Conservation (phyloP, 257 asterid genomes). For the Eustoma russellianum region DNA sequence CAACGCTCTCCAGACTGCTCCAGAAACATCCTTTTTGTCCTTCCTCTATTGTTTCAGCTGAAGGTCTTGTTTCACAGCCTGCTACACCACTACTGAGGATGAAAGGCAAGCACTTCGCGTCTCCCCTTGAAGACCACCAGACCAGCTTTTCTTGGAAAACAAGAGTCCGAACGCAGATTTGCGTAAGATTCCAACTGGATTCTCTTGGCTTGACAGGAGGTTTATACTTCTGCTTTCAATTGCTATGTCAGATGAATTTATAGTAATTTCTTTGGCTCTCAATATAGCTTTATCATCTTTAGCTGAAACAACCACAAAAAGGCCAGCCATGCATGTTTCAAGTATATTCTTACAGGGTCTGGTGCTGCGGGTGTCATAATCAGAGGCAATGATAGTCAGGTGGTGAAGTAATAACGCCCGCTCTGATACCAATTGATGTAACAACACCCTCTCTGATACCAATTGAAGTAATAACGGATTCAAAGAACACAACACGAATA, state of each 20-base stretch:
- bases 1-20: constrained; percentile 20
- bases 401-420: too few species aligned
- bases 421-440: too few species aligned
- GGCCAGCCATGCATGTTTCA: not conserved
- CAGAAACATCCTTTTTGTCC: constrained; percentile 17
- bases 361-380: too few species aligned
- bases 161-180: constrained; percentile 17
- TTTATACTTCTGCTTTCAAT: constrained; percentile 2
- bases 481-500: too few species aligned
- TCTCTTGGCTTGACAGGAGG: constrained; percentile 3
- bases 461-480: too few species aligned
- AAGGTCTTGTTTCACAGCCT: not conserved
- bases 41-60: constrained; percentile 8
- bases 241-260: not conserved
- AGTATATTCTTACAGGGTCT: not conserved
- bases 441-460: too few species aligned
- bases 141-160: constrained; percentile 20
- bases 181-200: constrained; percentile 22
- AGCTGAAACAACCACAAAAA: not conserved
- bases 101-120: constrained; percentile 15
- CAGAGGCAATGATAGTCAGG: too few species aligned
- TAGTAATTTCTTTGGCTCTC: not conserved
- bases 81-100: constrained; percentile 14
- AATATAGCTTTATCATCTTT: constrained; percentile 3
- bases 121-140: constrained; percentile 13